A percentile compares a stretch with the other conserved stretches of the same genome.
Conservation (phyloP, 139 green algal species). For the Astrephomene gubernaculifera region DNA sequence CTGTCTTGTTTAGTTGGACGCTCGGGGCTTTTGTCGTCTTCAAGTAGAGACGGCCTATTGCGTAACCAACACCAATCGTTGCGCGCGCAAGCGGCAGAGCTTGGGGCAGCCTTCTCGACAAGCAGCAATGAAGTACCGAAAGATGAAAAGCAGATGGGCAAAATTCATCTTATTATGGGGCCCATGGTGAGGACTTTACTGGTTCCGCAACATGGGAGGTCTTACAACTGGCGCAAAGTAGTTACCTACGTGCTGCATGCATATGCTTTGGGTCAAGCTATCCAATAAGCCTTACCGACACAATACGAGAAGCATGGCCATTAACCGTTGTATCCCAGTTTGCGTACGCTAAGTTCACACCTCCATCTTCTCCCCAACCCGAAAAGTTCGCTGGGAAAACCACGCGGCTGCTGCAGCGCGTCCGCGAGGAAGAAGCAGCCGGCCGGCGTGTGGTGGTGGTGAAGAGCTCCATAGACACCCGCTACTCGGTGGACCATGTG, state of each 20-base stretch:
- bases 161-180: constrained; percentile 76
- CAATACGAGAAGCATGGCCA: not conserved
- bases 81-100: not conserved
- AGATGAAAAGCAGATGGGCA: not conserved
- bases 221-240: not conserved
- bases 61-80: not conserved
- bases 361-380: not conserved
- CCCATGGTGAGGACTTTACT: constrained; percentile 60
- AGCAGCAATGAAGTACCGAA: not conserved
- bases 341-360: not conserved
- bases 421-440: constrained; percentile 49
- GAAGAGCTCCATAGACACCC: constrained; percentile 73
- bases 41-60: not conserved
- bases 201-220: not conserved
- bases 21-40: not conserved
- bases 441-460: constrained; percentile 65
- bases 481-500: constrained; percentile 60
- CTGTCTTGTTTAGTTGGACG: not conserved
- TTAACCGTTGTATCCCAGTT: not conserved
- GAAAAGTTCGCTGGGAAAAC: constrained; percentile 81
- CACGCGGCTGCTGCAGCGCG: constrained; percentile 68
- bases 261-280: not conserved
- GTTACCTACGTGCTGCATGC: not conserved
- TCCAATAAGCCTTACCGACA: not conserved
- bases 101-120: not conserved